Evolutionary conservation across 352 stramenopile genomes (phyloP), one percentile per base, ranked within the genome.

Genomic region (Thraustotheca clavata): DNA sequence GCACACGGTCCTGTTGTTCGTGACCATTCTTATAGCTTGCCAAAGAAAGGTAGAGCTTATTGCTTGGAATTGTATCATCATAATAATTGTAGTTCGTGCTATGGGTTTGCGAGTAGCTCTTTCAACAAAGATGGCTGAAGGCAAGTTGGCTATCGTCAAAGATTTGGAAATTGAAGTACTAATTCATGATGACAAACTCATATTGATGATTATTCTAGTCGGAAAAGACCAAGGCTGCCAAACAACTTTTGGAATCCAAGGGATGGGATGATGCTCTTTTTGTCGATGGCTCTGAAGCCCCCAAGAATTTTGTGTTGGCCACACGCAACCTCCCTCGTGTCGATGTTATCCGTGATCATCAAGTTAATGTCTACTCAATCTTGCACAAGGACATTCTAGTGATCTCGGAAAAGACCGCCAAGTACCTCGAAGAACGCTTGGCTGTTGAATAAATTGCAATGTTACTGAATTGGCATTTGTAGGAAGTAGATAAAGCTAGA

Each of bases 291-390:
- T 75, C 84, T 49, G 79, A 91, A 43, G 75, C 89, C 32, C 74
- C 77, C 22, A 79, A 74, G 50, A 89, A 86, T 73, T 92, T 94
- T 29, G 34, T 83, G 69, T 70, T 91, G 41, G 78, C 80, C n/a
- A 92, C 81, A 49, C 77, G 83, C 69, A 94, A 94, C 77, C 81
- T 94, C 67, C 80, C 83, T 52, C 83, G 88, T 72, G 77, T 94
- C 39, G 83, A 89, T 70, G 85, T 81, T 61, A 71, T 94, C 40
- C 74, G 81, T 71, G 79, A 91, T 76, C 74, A 89, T 73, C 91
- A 92, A 79, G 84, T 94, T 73, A 94, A 92, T 71, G 83, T 92
- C 38, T 94, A 94, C 77, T 90, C 85, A 70, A 92, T 94, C 73
- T 61, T 94, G 71, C 80, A 94, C 68, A 91, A 91, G 75, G 85